Percentiles rank a stretch among this genome's conserved stretches.
Evolutionary conservation across 1,139 yeast genomes (phyloP).

Genomic region (Hyphopichia burtonii): DNA sequence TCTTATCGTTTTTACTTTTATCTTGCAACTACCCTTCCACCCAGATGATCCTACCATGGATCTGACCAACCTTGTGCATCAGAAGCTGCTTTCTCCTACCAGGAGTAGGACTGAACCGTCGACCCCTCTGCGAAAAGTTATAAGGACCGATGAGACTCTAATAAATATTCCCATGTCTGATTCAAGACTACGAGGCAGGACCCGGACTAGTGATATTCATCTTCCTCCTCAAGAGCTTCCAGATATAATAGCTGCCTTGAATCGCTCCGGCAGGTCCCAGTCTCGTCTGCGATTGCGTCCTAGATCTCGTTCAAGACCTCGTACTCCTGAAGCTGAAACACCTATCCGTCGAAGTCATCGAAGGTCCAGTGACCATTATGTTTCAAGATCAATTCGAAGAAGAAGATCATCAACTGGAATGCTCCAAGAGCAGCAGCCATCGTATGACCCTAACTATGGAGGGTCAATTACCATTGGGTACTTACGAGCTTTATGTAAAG

Average conservation of each 20-base stretch:
- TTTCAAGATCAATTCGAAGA: conserved; percentile 13
- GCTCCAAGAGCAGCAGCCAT: conserved; percentile 21
- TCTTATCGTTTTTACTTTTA: background rate
- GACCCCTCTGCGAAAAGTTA: conserved; percentile 21
- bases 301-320: conserved; percentile 9
- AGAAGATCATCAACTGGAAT: conserved; percentile 34
- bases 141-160: background rate
- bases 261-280: conserved; percentile 10
- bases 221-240: conserved; percentile 31
- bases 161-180: background rate
- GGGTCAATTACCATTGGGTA: conserved; percentile 44
- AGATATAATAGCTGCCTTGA: conserved; percentile 18
- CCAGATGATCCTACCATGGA: background rate
- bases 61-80: background rate
- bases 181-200: background rate
- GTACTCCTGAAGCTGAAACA: conserved; percentile 8
- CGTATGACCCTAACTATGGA: conserved; percentile 32
- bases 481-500: conserved; percentile 34
- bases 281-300: conserved; percentile 6
- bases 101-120: conserved; percentile 26
- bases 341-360: conserved; percentile 11
- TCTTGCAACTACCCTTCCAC: background rate
- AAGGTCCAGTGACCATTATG: conserved; percentile 11
- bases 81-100: background rate
- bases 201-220: conserved; percentile 9